phyloP scores from a whole-genome alignment of 768 basidiomycete genomes.

The Collybia mongolica region DNA sequence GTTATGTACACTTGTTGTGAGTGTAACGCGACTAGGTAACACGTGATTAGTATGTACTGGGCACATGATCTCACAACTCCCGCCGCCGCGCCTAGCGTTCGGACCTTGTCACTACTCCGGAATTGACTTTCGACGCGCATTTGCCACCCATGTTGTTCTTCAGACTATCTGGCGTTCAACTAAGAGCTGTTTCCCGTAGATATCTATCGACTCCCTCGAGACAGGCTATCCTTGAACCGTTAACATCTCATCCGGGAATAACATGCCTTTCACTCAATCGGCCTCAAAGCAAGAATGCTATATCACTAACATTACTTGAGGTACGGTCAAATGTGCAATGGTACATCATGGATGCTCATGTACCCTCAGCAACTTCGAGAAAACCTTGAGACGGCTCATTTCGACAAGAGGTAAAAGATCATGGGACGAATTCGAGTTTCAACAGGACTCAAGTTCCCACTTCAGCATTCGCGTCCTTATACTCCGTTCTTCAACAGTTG shows the following conservation, averaged over 20 bases:
- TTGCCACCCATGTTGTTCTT: constrained; percentile 1
- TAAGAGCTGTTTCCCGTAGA: constrained; percentile 6
- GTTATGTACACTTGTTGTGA: no score
- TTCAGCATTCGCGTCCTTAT: constrained; percentile 75
- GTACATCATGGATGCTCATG: neutral
- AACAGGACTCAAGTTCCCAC: constrained; percentile 1
- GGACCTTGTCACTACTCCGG: no score
- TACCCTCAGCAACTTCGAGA: constrained; percentile 63
- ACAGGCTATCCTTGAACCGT: constrained; percentile 51
- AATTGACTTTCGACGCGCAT: neutral
- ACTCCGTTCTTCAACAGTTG: constrained; percentile 73
- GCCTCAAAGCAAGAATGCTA: constrained; percentile 84
- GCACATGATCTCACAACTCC: no score
- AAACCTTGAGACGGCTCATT: constrained; percentile 63
- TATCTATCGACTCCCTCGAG: constrained; percentile 9
- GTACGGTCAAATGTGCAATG: constrained; percentile 32
- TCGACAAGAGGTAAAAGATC: constrained; percentile 55
- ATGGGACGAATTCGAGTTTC: no score
- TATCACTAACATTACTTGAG: constrained; percentile 70
- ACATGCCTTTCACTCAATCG: constrained; percentile 77
- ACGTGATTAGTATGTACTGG: no score
- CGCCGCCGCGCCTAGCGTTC: no score
- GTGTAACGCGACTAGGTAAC: no score
- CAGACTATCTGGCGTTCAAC: constrained; percentile 1
- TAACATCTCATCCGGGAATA: constrained; percentile 59